Conservation (phyloP, 768 basidiomycete genomes). For the Clitopilus passeckerianus region DNA sequence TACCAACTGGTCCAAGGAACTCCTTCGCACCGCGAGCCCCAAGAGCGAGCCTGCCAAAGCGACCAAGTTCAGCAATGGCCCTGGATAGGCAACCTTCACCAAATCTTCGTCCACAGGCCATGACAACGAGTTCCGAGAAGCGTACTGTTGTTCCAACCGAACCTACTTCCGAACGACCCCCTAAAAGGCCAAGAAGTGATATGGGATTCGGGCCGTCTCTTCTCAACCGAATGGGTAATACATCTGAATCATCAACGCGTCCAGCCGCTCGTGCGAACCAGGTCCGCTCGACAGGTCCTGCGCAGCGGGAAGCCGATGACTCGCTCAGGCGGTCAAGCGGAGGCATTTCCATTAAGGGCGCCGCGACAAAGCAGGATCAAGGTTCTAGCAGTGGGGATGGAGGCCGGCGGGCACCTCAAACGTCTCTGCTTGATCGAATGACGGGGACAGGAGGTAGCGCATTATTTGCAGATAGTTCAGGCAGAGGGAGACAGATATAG, state of each 20-base stretch:
- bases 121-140: background rate
- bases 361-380: conserved; percentile 23
- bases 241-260: background rate
- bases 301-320: background rate
- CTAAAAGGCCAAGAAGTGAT: background rate
- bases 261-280: background rate
- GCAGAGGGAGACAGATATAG: conserved; percentile 20
- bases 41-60: background rate
- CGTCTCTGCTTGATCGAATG: background rate
- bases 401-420: background rate
- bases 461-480: background rate
- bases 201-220: background rate
- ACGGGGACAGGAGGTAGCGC: conserved; percentile 8
- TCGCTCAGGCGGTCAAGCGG: conserved; percentile 19
- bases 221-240: background rate
- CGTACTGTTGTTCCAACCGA: background rate
- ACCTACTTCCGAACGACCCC: background rate
- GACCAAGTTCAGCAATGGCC: background rate
- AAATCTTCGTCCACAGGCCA: background rate
- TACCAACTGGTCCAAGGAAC: background rate
- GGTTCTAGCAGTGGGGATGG: background rate
- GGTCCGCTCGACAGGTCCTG: background rate
- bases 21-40: background rate
- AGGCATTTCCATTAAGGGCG: conserved; percentile 54
- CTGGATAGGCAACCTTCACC: background rate